Conservation (phyloP, 345 rosid species). For the Citrus cavaleriei region DNA sequence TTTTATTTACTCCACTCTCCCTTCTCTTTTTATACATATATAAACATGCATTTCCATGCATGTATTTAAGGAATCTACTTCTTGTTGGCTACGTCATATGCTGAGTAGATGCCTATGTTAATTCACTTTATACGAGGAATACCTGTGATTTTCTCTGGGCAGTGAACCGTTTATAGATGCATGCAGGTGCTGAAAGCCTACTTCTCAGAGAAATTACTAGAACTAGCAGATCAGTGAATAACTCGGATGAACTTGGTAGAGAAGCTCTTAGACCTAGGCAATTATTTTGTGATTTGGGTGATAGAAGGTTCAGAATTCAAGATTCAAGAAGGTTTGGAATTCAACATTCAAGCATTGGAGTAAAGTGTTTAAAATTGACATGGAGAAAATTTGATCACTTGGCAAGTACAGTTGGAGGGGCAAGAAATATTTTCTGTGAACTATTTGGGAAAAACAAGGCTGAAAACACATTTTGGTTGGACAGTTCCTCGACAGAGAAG, state of each 20-base stretch:
- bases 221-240: slow-evolving; percentile 26
- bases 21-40: neutral
- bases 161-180: slow-evolving; percentile 62
- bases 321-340: slow-evolving; percentile 30
- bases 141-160: slow-evolving; percentile 42
- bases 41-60: neutral
- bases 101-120: neutral
- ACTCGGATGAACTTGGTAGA: slow-evolving; percentile 24
- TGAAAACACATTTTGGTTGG: slow-evolving; percentile 90
- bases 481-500: slow-evolving; percentile 92
- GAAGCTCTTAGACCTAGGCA: slow-evolving; percentile 26
- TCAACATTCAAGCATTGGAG: slow-evolving; percentile 20
- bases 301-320: slow-evolving; percentile 29
- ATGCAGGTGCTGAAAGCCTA: slow-evolving; percentile 62
- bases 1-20: neutral
- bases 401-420: slow-evolving; percentile 69
- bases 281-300: slow-evolving; percentile 21
- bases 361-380: slow-evolving; percentile 52
- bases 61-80: neutral
- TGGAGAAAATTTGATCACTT: slow-evolving; percentile 73
- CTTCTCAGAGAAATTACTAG: slow-evolving; percentile 40
- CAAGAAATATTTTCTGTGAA: slow-evolving; percentile 64
- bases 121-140: neutral
- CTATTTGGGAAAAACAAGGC: slow-evolving; percentile 52
- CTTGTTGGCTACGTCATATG: neutral